Conservation (phyloP, 495 filamentous ascomycete species). For the Pseudotulostoma volvatum region DNA sequence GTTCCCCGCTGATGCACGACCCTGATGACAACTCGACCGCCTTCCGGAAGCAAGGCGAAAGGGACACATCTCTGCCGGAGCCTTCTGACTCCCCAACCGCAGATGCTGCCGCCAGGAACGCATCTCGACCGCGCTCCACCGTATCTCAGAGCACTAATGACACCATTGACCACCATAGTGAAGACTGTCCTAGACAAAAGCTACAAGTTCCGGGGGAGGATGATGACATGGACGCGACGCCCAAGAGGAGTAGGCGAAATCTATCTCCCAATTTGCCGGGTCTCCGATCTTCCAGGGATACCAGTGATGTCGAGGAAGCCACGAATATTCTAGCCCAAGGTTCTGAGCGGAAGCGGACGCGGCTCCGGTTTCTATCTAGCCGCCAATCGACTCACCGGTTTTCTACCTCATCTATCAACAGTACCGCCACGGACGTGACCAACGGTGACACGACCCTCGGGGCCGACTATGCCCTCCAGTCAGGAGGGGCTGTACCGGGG, state of each 20-base stretch:
- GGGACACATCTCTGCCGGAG: no score
- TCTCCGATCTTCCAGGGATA: constrained; percentile 12
- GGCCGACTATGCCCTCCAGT: constrained; percentile 75
- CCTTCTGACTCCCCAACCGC: constrained; percentile 53
- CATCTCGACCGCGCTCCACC: constrained; percentile 34
- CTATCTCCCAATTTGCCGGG: constrained; percentile 3
- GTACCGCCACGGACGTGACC: constrained; percentile 39
- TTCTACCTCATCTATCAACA: constrained; percentile 57
- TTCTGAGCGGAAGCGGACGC: constrained; percentile 24
- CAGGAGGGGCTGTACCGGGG: constrained; percentile 60
- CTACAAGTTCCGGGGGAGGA: constrained; percentile 1
- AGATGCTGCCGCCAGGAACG: constrained; percentile 41
- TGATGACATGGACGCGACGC: neutral
- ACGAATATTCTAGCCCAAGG: constrained; percentile 16
- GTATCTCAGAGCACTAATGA: no score
- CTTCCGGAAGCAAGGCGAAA: no score
- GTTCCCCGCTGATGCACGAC: no score
- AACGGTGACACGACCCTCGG: constrained; percentile 57
- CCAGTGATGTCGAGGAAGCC: constrained; percentile 14
- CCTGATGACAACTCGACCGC: no score
- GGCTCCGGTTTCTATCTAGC: constrained; percentile 58
- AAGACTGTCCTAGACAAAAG: constrained; percentile 11
- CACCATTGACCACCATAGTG: no score
- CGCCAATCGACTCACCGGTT: constrained; percentile 64
- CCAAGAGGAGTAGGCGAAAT: constrained; percentile 3